Conservation (phyloP, 164 flowering plant species). For the Malania oleifera region DNA sequence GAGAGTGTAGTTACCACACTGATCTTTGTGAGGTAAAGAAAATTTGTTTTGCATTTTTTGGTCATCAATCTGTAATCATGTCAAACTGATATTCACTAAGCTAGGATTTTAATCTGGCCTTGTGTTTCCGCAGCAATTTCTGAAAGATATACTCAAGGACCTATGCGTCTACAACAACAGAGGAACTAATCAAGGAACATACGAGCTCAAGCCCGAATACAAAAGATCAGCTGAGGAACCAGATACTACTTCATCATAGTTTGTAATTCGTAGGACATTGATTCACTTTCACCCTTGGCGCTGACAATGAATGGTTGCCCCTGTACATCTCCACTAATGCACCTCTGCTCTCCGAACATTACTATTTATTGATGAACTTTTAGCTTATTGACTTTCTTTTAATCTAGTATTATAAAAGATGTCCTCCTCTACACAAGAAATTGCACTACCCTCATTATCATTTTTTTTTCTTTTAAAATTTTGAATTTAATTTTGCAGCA, state of each 20-base stretch:
- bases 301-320: no score
- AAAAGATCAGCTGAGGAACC: slow-evolving; percentile 43
- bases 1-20: neutral
- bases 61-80: neutral
- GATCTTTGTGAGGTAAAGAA: neutral
- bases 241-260: neutral
- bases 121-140: slow-evolving; percentile 61
- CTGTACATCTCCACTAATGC: no score
- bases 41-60: neutral
- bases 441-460: no score
- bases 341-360: no score
- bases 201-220: slow-evolving; percentile 88
- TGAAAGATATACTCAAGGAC: slow-evolving; percentile 76
- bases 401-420: no score
- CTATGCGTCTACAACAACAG: slow-evolving; percentile 86
- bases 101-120: neutral
- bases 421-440: no score
- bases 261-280: neutral
- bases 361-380: no score
- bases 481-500: no score
- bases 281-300: no score
- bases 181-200: slow-evolving; percentile 81
- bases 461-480: no score
- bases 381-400: no score
- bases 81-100: neutral